Evolutionary conservation across 2,329 filamentous ascomycete genomes (phyloP), one percentile per base, ranked within the genome.

Genomic region (Nigrospora oryzae): DNA sequence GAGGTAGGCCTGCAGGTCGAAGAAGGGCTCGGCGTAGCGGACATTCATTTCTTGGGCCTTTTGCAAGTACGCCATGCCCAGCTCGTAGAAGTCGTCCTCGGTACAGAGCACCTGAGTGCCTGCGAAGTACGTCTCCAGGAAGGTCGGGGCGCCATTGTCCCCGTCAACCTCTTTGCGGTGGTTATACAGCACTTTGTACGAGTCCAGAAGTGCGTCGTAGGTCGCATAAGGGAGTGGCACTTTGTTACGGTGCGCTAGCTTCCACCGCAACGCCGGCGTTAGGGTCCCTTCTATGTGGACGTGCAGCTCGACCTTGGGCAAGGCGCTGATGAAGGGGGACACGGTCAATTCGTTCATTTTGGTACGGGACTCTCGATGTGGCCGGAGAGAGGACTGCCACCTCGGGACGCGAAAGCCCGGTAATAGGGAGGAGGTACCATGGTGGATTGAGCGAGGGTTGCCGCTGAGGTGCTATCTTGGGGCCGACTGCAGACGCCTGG

Each of bases 111-210:
- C 46, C 3, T 42, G 36, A 2, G 32, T 43, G 30, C 42, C 46
- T 1, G 41, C 34, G 28, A 46, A 47, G 31, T 47, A 47, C 11
- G 46, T 88, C 59, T 79, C 72, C 17, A 90, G 73, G 65, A 90
- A 90, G 5, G 57, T 59, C 3, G 56, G 55, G 12, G 56, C 50
- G 40, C 57, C 58, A 37, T 52, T 41, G 52, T 58, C 53, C 39
- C 64, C 63, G 38, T 63, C 63, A 15, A 66, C 56, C 40, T 68
- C 66, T 64, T 89, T 84, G 56, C 89, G 81, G 17, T 90, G 77
- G 35, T 79, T 84, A 39, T 75, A 73, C 64, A 89, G 90, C 48
- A 68, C 63, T 46, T 73, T 66, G 63, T 90, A 90, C 50, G 85
- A 79, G 45, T 70, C 67, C 35, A 70, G 66, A 11, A 90, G 74